phyloP scores from a whole-genome alignment of 768 basidiomycete species.

The Boletus sp. region DNA sequence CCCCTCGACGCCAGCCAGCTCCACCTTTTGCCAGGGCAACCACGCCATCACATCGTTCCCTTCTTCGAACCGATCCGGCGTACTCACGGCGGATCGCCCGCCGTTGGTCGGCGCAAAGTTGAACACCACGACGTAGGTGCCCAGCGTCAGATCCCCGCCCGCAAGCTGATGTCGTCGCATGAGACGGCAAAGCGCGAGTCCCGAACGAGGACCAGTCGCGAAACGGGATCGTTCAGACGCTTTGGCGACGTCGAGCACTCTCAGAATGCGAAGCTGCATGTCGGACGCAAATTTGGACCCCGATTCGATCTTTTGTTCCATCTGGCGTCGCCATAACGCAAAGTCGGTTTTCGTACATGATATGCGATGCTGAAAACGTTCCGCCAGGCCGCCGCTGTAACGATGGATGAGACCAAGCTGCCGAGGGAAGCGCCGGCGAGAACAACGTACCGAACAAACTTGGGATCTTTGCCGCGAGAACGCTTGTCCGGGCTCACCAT shows the following conservation, averaged over 20 bases:
- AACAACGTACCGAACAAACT: constrained; percentile 46
- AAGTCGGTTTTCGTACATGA: constrained; percentile 45
- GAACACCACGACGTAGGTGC: constrained; percentile 37
- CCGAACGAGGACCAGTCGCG: constrained; percentile 30
- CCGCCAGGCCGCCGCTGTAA: constrained; percentile 57
- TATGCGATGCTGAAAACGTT: constrained; percentile 44
- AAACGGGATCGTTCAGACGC: constrained; percentile 29
- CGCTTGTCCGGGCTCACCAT: constrained; percentile 59
- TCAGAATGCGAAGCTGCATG: constrained; percentile 43
- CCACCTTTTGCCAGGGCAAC: constrained; percentile 50
- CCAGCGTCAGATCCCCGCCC: constrained; percentile 18
- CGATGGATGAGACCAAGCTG: not conserved
- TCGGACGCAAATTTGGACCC: constrained; percentile 36
- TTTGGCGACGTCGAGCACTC: constrained; percentile 38
- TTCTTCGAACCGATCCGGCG: constrained; percentile 37
- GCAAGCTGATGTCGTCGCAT: constrained; percentile 16
- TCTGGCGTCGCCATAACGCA: constrained; percentile 53
- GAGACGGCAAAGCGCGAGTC: constrained; percentile 45
- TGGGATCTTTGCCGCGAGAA: constrained; percentile 41
- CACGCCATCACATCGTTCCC: constrained; percentile 46
- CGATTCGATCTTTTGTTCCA: constrained; percentile 36
- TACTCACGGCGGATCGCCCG: constrained; percentile 30
- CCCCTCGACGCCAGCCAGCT: constrained; percentile 18
- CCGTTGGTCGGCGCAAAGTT: constrained; percentile 32
- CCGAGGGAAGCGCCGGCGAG: not conserved